A percentile compares a stretch with the other conserved stretches of the same genome.
Conservation (phyloP, 164 flowering plant species). For the Protea cynaroides region DNA sequence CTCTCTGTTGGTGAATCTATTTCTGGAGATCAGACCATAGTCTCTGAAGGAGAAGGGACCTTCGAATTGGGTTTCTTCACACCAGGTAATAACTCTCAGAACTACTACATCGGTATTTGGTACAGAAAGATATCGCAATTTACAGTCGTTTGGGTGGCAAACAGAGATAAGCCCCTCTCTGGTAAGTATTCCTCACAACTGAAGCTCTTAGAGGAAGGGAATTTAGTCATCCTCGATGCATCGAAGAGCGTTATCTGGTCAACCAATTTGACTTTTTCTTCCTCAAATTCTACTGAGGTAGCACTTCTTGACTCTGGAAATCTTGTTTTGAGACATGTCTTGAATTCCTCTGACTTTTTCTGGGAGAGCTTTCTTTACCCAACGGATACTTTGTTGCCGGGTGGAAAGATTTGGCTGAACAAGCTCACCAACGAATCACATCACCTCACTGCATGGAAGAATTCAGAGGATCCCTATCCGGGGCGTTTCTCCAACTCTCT, state of each 20-base stretch:
- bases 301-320: slow-evolving; percentile 37
- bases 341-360: slow-evolving; percentile 19
- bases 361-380: slow-evolving; percentile 78
- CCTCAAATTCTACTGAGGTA: neutral
- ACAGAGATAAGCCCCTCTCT: too few species aligned
- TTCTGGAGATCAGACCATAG: too few species aligned
- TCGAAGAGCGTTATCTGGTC: neutral
- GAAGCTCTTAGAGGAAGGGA: too few species aligned
- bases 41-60: too few species aligned
- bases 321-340: slow-evolving; percentile 35
- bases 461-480: slow-evolving; percentile 46
- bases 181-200: too few species aligned
- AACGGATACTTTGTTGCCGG: slow-evolving; percentile 62
- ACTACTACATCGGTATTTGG: too few species aligned
- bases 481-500: slow-evolving; percentile 48
- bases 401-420: slow-evolving; percentile 31
- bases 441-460: slow-evolving; percentile 55
- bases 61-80: too few species aligned
- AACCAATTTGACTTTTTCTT: neutral
- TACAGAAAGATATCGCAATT: too few species aligned
- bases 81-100: too few species aligned
- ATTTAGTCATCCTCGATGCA: neutral
- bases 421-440: slow-evolving; percentile 23
- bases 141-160: too few species aligned
- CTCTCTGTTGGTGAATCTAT: too few species aligned